Conservation (phyloP, 2,329 filamentous ascomycete species). For the Xylariaceae sp. region DNA sequence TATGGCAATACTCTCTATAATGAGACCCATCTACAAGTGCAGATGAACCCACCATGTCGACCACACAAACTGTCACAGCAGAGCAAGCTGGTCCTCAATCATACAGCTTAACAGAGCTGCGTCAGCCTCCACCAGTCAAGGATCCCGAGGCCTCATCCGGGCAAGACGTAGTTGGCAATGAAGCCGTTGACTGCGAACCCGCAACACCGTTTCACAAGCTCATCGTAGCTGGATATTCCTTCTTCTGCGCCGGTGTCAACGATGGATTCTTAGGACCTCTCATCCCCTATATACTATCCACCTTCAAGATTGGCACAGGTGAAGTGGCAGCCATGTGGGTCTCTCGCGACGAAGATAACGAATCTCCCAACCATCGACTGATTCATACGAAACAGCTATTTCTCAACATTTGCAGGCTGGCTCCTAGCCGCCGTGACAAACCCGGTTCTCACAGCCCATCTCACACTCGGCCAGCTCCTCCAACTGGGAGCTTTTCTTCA, state of each 20-base stretch:
- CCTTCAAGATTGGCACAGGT: constrained; percentile 41
- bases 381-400: constrained; percentile 39
- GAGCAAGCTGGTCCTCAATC: constrained; percentile 20
- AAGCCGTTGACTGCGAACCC: constrained; percentile 19
- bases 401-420: constrained; percentile 57
- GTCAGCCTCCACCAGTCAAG: constrained; percentile 2
- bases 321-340: constrained; percentile 29
- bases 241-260: constrained; percentile 63
- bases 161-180: constrained; percentile 7
- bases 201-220: constrained; percentile 42
- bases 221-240: constrained; percentile 54
- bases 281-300: constrained; percentile 58
- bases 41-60: constrained; percentile 8
- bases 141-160: constrained; percentile 18
- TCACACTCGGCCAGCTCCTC: constrained; percentile 55
- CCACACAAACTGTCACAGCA: constrained; percentile 16
- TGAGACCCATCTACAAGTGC: no score
- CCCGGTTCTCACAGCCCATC: constrained; percentile 46
- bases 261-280: constrained; percentile 62
- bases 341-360: no score
- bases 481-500: constrained; percentile 53
- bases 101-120: constrained; percentile 22
- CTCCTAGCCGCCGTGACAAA: constrained; percentile 55
- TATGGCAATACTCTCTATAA: no score
- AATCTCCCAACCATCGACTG: neutral